Base-by-base conservation (phyloP, 2,329 filamentous ascomycete genomes). In the Claviceps sp. region DNA sequence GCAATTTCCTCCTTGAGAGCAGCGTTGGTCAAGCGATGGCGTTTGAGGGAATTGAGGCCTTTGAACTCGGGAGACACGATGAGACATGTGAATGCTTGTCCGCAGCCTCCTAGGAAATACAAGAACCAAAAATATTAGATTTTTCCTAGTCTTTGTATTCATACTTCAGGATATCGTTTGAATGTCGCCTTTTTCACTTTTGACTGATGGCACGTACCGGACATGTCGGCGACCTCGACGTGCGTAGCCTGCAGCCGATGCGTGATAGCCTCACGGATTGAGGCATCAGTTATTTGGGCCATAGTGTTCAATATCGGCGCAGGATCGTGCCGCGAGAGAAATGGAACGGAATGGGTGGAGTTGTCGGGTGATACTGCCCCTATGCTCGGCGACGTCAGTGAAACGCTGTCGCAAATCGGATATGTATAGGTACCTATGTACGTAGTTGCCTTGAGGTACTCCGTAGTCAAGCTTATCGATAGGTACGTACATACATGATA, bases 201-300 rank as follows among this genome's bases (percentile, higher is more conserved):
- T 14, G 5, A 7, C 6, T 3, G 40, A 45, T 23, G 45, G 49
- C 20, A 65, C 73, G 53, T 78, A 95, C 90, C 91, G 57, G 89
- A 95, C 75, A 95, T 82, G 70, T 97, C 91, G 57, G 87, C 85
- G 59, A 96, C 88, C 61, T 93, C 83, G 56, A 95, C 88, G 70
- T 94, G 80, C 29, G 77, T 75, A 22, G 89, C 88, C 52, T 80
- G 76, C 51, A 96, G 74, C 57, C 82, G 80, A 59, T 84, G 73
- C 39, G 74, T 77, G 59, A 96, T 76, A 54, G 84, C 86, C 44
- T 72, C 71, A 62, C 78, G 82, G 51, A 97, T 75, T 47, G 75
- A 77, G 39, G 82, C 80, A 54, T 88, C 82, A 44, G 88, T 91
- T 62, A 95, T 83, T 36, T 55, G 44, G n/a, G 52, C 53, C 50